phyloP scores from a whole-genome alignment of 2,329 filamentous ascomycete genomes.

The Paracamarosporium sp. region DNA sequence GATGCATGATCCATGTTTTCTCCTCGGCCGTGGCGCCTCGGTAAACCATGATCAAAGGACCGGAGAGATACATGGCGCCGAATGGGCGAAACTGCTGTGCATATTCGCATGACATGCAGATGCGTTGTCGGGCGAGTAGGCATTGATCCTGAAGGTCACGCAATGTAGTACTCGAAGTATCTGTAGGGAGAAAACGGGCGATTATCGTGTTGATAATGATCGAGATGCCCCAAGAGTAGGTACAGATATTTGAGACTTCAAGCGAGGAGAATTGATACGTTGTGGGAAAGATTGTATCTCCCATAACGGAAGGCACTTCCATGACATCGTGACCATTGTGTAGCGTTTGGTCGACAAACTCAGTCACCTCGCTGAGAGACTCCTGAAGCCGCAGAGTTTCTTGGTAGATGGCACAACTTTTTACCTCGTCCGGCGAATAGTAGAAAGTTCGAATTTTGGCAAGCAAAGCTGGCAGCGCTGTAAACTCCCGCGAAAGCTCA shows the following conservation, averaged over 20 bases:
- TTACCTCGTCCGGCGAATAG: not conserved
- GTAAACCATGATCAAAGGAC: constrained; percentile 7
- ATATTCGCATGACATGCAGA: constrained; percentile 9
- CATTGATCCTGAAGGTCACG: not conserved
- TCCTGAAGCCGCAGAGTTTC: not conserved
- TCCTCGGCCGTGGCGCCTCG: constrained; percentile 4
- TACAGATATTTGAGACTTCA: not conserved
- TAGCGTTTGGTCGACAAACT: not conserved
- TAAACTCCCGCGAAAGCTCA: not conserved
- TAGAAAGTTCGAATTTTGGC: not conserved
- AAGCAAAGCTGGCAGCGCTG: not conserved
- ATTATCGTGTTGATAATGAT: constrained; percentile 10
- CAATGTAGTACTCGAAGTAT: not conserved
- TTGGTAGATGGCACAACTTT: not conserved
- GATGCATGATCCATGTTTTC: constrained; percentile 3
- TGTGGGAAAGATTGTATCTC: not conserved
- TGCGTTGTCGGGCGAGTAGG: not conserved
- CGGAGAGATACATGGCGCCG: constrained; percentile 1
- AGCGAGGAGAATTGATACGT: not conserved
- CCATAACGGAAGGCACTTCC: not conserved
- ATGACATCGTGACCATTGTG: not conserved
- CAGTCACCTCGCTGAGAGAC: not conserved
- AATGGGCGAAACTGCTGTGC: constrained; percentile 2
- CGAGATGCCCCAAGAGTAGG: constrained; percentile 4
- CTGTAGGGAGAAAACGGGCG: constrained; percentile 2